Evolutionary conservation across 2,329 filamentous ascomycete genomes (phyloP), one percentile per base, ranked within the genome.

Genomic region (Curvularia sp.): DNA sequence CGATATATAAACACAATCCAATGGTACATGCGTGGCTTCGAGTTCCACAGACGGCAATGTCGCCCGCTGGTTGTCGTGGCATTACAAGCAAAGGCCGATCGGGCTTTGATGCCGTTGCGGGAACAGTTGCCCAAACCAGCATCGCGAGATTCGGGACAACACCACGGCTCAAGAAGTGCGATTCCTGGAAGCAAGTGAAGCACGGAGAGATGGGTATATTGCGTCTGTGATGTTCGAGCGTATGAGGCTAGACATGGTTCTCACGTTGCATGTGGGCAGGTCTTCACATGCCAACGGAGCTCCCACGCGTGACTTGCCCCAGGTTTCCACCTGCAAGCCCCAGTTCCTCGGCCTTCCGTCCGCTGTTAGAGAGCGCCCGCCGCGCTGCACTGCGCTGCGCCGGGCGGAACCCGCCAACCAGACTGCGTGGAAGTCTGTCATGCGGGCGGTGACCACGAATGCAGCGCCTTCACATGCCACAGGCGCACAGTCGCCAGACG

Each of bases 1-100:
- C 45, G 30, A 39, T 39, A 32, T 58, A 42, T n/a, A 36, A 49
- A 19, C 38, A 46, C 7, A 15, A 10, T 19, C 43, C 23, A 51
- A 41, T 45, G 32, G 30, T 15, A 25, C n/a, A 21, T 45, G 27
- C 23, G 21, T 23, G 30, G 38, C 30, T 19, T 23, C 23, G 28
- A 34, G 9, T 28, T 39, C 56, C 59, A 25, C 60, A 66, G 42
- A 48, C 54, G 68, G 67, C 53, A 71, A 67, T 59, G 50, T 49
- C 53, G 63, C 53, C 66, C 67, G 67, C 66, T 59, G 30, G 32
- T 21, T 41, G 39, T 47, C 48, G 59, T 36, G 58, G 52, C 6
- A 13, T 5, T 59, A 50, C 50, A 63, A 62, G 64, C 68, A 71
- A 60, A 69, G 34, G 60, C 70, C 68, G 70, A 62, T 53, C 68